Base-by-base conservation (phyloP, 345 rosid genomes). In the Ricinus communis region DNA sequence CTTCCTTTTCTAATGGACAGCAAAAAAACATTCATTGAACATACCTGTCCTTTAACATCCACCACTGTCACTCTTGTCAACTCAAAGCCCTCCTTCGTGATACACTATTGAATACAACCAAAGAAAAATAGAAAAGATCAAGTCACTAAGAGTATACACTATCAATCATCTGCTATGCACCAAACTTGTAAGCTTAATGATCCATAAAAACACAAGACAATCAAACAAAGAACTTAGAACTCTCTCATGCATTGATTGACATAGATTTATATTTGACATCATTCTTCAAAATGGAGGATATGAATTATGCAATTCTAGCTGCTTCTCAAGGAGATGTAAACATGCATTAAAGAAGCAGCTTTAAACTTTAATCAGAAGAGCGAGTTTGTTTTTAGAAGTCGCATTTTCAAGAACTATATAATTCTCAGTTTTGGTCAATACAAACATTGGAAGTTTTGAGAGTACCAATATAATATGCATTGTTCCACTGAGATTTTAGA, bases 11-110 rank as follows among this genome's bases (percentile, higher is more conserved):
- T 43, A 69, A 19, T 14, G 6, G 38, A 28, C n/a, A 52, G 21
- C 5, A 40, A 28, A 36, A 66, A 19, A 56, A 49, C 60, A 11
- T 13, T 57, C 31, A 14, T 1, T 64, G 55, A 77, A 4, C 69
- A 77, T 81, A 88, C 97, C 97, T 87, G 88, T 77, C 98, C 99
- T 74, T 79, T 69, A 51, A 83, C 72, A 86, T 95, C 97, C 43
- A 92, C 98, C 25, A 95, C 66, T 25, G 99, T 95, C 69, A 85
- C 81, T 82, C 99, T 87, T 61, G 99, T 90, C 54, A 95, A 86
- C 90, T 92, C 98, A 10, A 89, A 90, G 62, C 98, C 99, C 59
- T 86, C 89, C 14, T 75, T 81, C 64, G 99, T 87, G 74, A 87
- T 77, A 81, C 98, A 95, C 99, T 95, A 47, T 54, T 43, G 14